phyloP scores from a whole-genome alignment of 2,329 filamentous ascomycete species.

The Pyricularia grisea region DNA sequence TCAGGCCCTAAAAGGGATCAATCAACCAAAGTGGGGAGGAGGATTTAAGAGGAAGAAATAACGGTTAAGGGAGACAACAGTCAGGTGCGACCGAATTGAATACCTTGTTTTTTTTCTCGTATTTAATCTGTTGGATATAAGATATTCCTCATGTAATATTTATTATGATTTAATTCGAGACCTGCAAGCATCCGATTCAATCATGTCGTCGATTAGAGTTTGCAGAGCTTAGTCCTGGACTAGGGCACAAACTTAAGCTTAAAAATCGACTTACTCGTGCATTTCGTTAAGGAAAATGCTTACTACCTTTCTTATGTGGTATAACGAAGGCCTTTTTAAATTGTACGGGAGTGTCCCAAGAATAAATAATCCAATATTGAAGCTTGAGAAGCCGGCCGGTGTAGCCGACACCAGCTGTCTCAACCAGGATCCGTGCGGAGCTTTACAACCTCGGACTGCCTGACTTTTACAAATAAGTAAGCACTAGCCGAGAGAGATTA shows the following conservation, averaged over 20 bases:
- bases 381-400: too few relatives aligned
- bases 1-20: neutral
- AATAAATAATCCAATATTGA: too few relatives aligned
- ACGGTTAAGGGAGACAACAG: neutral
- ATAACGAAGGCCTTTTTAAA: too few relatives aligned
- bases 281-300: too few relatives aligned
- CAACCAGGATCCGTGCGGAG: too few relatives aligned
- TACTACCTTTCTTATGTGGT: too few relatives aligned
- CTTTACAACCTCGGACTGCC: neutral
- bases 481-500: neutral
- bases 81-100: neutral
- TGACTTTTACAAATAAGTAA: neutral
- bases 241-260: neutral
- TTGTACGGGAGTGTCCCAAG: too few relatives aligned
- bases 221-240: neutral
- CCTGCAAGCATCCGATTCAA: neutral
- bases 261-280: too few relatives aligned
- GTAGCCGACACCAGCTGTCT: too few relatives aligned
- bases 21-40: neutral
- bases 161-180: neutral
- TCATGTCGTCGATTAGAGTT: neutral
- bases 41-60: neutral
- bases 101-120: neutral
- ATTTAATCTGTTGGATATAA: neutral
- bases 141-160: too few relatives aligned